These are phyloP conservation scores for Choiromyces venosus DNA, from an alignment of 495 filamentous ascomycete species.

Conservation along the genomic window DNA sequence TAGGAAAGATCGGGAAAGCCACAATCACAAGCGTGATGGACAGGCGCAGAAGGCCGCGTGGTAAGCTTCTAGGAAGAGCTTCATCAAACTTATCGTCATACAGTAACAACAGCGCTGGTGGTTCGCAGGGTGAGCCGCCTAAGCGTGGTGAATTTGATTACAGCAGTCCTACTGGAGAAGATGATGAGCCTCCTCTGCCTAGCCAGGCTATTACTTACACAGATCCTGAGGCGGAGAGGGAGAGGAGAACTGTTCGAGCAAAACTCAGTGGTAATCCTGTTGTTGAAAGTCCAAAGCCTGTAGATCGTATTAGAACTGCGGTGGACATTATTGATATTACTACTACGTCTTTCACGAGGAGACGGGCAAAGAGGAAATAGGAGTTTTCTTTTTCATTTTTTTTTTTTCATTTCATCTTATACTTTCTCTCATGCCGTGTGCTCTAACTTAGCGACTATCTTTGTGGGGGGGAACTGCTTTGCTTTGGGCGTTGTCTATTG, in stretches of 20 bases:
- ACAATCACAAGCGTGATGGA: slow-evolving; percentile 36
- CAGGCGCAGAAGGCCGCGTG: slow-evolving; percentile 30
- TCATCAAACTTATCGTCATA: slow-evolving; percentile 27
- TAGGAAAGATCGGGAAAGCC: slow-evolving; percentile 35
- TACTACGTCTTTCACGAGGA: slow-evolving; percentile 20
- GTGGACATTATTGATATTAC: slow-evolving; percentile 31
- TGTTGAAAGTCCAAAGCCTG: slow-evolving; percentile 28
- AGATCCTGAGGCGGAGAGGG: slow-evolving; percentile 37
- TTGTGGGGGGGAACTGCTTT: not conserved
- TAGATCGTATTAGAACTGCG: slow-evolving; percentile 18
- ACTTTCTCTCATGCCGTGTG: not conserved
- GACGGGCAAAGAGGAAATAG: slow-evolving; percentile 16
- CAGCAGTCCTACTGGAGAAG: slow-evolving; percentile 9
- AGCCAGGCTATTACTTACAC: slow-evolving; percentile 40
- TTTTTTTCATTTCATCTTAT: not conserved
- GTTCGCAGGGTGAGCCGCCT: slow-evolving; percentile 5
- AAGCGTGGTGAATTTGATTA: not conserved
- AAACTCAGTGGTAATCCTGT: slow-evolving; percentile 34
- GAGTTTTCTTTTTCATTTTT: not conserved
- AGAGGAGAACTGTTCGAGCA: slow-evolving; percentile 33
- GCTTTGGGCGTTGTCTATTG: not conserved
- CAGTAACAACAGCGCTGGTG: slow-evolving; percentile 14
- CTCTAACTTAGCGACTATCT: not conserved
- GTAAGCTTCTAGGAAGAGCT: slow-evolving; percentile 39
- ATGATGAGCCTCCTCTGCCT: slow-evolving; percentile 17